Base-by-base conservation (phyloP, 306 rosid genomes). In the Sesbania bispinosa region DNA sequence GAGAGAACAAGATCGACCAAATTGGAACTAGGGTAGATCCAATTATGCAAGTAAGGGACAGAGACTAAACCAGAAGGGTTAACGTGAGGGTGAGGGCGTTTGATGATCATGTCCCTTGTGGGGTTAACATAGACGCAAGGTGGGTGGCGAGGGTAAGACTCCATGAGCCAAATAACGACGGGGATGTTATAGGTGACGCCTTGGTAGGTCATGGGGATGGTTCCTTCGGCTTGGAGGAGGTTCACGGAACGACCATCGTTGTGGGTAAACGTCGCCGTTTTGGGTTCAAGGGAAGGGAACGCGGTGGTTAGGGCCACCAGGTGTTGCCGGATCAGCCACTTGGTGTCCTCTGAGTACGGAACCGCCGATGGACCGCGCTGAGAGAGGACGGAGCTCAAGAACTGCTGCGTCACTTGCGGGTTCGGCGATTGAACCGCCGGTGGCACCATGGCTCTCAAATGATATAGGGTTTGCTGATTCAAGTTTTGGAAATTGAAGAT, bases 361-460 rank as follows among this genome's bases (percentile, higher is more conserved):
- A 94, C 91, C 4, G 97, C 89, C 0, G 97, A 77, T 18, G 98
- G 99, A 20, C 99, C 99, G 6, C 97, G 96, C 39, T 91, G 99
- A 0, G 99, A 95, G 23, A 95, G 94, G n/a, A 95, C 90, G n/a
- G 92, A 84, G 88, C 86, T 95, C 6, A 95, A 79, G 78, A 95
- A 95, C 39, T 89, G 92, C 7, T 69, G 93, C 47, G 87, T 77
- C 38, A 69, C 21, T 39, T 83, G 85, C 0, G 85, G 86, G 32
- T 80, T 81, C 62, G 84, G 79, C 59, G 96, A 51, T 15, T 61
- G 84, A 0, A 66, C 68, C 77, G 83, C 67, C 42, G 89, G 89
- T 10, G 85, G 89, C 4, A 62, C 86, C 89, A 85, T 83, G 30
- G 7, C 2, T 10, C 4, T 3, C 6, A 13, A 9, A 24, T 38